phyloP scores from a whole-genome alignment of 768 basidiomycete species.

The Pleurotus ostreatus region DNA sequence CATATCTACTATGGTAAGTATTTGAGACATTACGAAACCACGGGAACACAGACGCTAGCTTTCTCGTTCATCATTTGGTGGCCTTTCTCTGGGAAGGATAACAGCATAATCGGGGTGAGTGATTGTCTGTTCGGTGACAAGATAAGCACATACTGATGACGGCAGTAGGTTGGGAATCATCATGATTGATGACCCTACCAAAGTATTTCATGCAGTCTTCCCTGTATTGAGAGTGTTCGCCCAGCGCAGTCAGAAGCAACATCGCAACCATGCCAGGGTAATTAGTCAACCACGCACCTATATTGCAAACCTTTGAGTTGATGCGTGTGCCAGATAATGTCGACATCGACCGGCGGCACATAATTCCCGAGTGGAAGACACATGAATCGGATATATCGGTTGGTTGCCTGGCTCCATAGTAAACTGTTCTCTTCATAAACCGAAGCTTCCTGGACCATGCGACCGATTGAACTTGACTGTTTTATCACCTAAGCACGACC shows the following conservation, averaged over 20 bases:
- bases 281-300: background rate
- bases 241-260: no score
- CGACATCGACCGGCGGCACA: background rate
- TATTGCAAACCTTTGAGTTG: background rate
- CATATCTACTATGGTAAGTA: background rate
- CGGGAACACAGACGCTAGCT: background rate
- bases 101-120: background rate
- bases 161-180: background rate
- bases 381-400: background rate
- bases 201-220: background rate
- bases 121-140: background rate
- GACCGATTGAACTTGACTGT: background rate
- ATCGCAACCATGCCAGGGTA: no score
- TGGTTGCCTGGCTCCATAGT: background rate
- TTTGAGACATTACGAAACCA: background rate
- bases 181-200: background rate
- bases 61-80: background rate
- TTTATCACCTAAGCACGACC: background rate
- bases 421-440: background rate
- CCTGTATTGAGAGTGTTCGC: background rate
- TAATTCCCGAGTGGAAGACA: background rate
- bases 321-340: background rate
- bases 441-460: background rate
- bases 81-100: background rate
- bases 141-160: background rate